A percentile compares a stretch with the other conserved stretches of the same genome.
Evolutionary conservation across 768 basidiomycete species (phyloP).

Genomic region (Amanita rubescens): DNA sequence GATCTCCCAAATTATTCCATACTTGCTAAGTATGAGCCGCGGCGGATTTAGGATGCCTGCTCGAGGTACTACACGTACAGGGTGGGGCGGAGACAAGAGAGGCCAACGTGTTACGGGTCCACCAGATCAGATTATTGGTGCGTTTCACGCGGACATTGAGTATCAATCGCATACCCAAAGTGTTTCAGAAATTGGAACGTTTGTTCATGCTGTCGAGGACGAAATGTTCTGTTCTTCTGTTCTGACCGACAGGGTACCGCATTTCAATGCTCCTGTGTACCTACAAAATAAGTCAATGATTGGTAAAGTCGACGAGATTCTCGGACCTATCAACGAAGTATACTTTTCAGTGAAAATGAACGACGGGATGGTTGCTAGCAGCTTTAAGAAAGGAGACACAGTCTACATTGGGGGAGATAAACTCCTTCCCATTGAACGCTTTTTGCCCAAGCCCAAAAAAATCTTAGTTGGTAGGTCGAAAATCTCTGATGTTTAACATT

Average conservation of each 20-base stretch:
- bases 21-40: not conserved
- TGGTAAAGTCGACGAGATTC: slow-evolving; percentile 97
- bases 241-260: slow-evolving; percentile 87
- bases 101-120: slow-evolving; percentile 65
- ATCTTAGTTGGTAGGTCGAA: slow-evolving; percentile 47
- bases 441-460: slow-evolving; percentile 93
- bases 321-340: slow-evolving; percentile 99
- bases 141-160: slow-evolving; percentile 13
- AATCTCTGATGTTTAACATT: slow-evolving; percentile 6
- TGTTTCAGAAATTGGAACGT: slow-evolving; percentile 79
- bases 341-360: slow-evolving; percentile 98
- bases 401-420: slow-evolving; percentile 98
- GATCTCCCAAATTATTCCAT: too few species aligned
- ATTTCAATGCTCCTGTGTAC: slow-evolving; percentile 98
- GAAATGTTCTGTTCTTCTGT: slow-evolving; percentile 94
- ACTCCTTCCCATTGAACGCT: slow-evolving; percentile 90
- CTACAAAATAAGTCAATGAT: slow-evolving; percentile 93
- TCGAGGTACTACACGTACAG: slow-evolving; percentile 39
- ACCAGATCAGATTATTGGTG: slow-evolving; percentile 73
- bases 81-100: slow-evolving; percentile 37
- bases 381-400: slow-evolving; percentile 97
- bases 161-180: not conserved
- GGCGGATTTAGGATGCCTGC: slow-evolving; percentile 5
- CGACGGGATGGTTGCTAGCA: slow-evolving; percentile 89
- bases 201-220: slow-evolving; percentile 93